Conservation (phyloP, 2,329 filamentous ascomycete genomes). For the Claviceps digitariae region DNA sequence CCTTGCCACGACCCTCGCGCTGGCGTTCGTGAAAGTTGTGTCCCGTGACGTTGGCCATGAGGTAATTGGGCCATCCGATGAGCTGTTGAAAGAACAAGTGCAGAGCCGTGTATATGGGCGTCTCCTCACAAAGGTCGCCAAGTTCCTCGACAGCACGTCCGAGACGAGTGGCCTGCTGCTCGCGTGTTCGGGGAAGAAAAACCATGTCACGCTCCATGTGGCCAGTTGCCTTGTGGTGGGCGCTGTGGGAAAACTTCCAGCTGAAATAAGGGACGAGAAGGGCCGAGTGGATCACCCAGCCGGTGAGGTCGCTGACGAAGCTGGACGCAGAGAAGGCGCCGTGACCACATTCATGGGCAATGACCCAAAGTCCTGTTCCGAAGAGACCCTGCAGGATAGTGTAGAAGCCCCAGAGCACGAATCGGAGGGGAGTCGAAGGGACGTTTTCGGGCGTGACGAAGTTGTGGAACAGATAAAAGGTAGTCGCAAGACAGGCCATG, state of each 20-base stretch:
- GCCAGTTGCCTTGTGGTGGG: constrained; percentile 98
- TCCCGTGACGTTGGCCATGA: constrained; percentile 83
- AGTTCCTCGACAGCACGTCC: constrained; percentile 70
- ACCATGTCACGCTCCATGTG: constrained; percentile 99
- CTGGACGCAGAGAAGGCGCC: constrained; percentile 92
- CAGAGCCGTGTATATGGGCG: constrained; percentile 65
- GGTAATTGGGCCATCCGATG: constrained; percentile 84
- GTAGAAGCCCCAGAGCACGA: constrained; percentile 49
- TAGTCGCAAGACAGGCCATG: constrained; percentile 53
- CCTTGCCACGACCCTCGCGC: constrained; percentile 81
- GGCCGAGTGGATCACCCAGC: constrained; percentile 79
- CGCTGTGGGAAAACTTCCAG: constrained; percentile 98
- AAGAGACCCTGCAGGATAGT: constrained; percentile 84
- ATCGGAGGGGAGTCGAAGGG: constrained; percentile 53
- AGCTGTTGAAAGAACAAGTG: constrained; percentile 76
- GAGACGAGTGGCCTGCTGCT: constrained; percentile 62
- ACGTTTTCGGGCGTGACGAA: constrained; percentile 77
- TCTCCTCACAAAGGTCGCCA: constrained; percentile 84
- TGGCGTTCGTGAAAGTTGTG: constrained; percentile 91
- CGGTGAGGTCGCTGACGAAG: constrained; percentile 78
- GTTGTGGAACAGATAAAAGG: constrained; percentile 81
- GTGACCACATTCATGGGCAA: constrained; percentile 97
- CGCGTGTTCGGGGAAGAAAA: constrained; percentile 85
- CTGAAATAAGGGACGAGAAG: constrained; percentile 95
- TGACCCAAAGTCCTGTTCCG: constrained; percentile 86